Evolutionary conservation across 345 rosid species (phyloP).

Genomic region (Raphanus sativus): DNA sequence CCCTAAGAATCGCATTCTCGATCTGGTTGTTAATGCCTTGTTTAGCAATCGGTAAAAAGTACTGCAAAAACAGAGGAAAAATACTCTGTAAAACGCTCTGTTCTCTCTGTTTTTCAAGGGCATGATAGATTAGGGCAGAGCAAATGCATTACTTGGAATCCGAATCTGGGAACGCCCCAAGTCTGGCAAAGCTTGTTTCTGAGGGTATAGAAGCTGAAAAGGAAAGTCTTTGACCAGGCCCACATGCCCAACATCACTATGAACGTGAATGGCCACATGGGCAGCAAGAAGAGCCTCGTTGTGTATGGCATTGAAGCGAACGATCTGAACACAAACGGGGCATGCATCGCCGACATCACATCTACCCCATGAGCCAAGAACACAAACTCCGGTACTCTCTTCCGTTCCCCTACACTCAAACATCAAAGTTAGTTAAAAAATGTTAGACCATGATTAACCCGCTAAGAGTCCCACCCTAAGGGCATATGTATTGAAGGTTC

Average conservation of each 20-base stretch:
- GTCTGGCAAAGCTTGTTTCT: constrained; percentile 69
- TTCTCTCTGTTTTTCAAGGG: constrained; percentile 14
- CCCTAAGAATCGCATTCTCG: constrained; percentile 77
- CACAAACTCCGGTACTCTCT: constrained; percentile 80
- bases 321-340: constrained; percentile 62
- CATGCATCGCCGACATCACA: constrained; percentile 61
- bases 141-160: constrained; percentile 65
- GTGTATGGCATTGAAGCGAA: constrained; percentile 60
- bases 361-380: constrained; percentile 95
- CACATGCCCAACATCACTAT: constrained; percentile 60
- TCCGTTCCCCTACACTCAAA: constrained; percentile 43
- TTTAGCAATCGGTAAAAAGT: constrained; percentile 89
- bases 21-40: constrained; percentile 83
- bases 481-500: no score
- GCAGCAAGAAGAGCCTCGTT: constrained; percentile 46
- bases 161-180: constrained; percentile 87
- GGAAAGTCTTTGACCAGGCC: constrained; percentile 75
- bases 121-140: background rate
- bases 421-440: background rate
- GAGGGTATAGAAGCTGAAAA: constrained; percentile 59
- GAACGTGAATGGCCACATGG: constrained; percentile 50
- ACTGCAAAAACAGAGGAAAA: constrained; percentile 48
- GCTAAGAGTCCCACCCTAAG: no score
- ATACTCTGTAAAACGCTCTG: constrained; percentile 6
- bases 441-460: no score